These are phyloP conservation scores for Tephrocybe sp. DNA, from an alignment of 768 basidiomycete genomes.

Conservation along the genomic window DNA sequence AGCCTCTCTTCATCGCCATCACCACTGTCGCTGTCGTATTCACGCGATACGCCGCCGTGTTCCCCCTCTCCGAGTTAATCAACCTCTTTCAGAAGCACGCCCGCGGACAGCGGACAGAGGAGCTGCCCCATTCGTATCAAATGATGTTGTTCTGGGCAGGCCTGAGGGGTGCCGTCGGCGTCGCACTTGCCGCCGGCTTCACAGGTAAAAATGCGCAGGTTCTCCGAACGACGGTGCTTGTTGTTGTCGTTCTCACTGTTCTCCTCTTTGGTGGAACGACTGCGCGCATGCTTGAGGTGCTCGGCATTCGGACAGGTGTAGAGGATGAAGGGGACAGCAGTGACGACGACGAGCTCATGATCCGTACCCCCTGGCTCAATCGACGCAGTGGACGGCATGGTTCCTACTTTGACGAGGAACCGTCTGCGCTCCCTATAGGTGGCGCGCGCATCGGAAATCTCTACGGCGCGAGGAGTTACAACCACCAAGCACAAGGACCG, in stretches of 20 bases:
- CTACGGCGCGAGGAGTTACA: slow-evolving; percentile 54
- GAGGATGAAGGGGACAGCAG: slow-evolving; percentile 84
- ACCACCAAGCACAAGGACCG: slow-evolving; percentile 51
- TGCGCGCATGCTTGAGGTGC: slow-evolving; percentile 91
- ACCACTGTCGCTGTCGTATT: slow-evolving; percentile 91
- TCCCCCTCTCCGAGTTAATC: slow-evolving; percentile 93
- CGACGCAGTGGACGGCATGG: slow-evolving; percentile 42
- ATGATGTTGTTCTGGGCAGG: slow-evolving; percentile 99
- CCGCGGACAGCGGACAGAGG: slow-evolving; percentile 84
- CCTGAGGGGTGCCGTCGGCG: slow-evolving; percentile 93
- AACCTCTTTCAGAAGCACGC: slow-evolving; percentile 87
- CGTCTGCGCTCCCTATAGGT: slow-evolving; percentile 34
- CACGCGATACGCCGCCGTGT: slow-evolving; percentile 94
- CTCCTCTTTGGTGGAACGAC: slow-evolving; percentile 97
- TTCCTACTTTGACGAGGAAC: slow-evolving; percentile 44
- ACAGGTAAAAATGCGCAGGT: slow-evolving; percentile 91
- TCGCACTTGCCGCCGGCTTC: slow-evolving; percentile 95
- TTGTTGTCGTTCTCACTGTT: slow-evolving; percentile 94
- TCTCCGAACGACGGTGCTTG: slow-evolving; percentile 89
- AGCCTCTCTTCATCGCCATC: slow-evolving; percentile 92
- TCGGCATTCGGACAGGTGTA: slow-evolving; percentile 94
- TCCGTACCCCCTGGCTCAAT: slow-evolving; percentile 35
- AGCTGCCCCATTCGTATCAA: slow-evolving; percentile 96
- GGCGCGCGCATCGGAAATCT: slow-evolving; percentile 54
- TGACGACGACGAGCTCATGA: slow-evolving; percentile 48